phyloP scores from a whole-genome alignment of 257 asterid species.

The Fraxinus americana region DNA sequence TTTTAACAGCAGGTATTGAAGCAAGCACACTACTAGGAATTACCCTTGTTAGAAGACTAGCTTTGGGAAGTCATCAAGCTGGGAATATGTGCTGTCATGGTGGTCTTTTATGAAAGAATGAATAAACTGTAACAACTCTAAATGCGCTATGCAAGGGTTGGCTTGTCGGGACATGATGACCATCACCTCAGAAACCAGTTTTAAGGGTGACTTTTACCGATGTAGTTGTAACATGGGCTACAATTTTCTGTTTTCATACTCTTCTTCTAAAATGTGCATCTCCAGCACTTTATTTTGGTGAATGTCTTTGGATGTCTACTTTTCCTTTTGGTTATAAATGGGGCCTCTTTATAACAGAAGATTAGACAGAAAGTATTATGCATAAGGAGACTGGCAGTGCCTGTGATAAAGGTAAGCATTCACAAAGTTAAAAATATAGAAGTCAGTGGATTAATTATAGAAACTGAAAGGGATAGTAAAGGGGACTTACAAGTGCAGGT shows the following conservation, averaged over 20 bases:
- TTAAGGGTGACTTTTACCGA: neutral
- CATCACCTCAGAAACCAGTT: neutral
- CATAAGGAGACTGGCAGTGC: neutral
- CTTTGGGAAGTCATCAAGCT: neutral
- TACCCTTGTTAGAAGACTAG: neutral
- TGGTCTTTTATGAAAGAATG: neutral
- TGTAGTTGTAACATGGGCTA: neutral
- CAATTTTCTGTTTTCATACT: neutral
- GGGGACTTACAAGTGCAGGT: slow-evolving; percentile 42
- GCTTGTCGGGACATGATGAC: neutral
- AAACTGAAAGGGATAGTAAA: slow-evolving; percentile 16
- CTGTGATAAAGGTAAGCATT: neutral
- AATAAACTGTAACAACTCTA: neutral
- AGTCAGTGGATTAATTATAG: neutral
- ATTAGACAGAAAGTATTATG: neutral
- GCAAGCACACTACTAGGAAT: neutral
- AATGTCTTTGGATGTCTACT: neutral
- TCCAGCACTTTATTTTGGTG: neutral
- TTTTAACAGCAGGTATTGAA: neutral
- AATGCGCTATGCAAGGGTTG: neutral
- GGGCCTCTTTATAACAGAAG: neutral
- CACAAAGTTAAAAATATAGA: neutral
- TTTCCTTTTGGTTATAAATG: slow-evolving; percentile 7
- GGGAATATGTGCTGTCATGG: neutral
- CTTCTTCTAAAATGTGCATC: neutral